Base-by-base conservation (phyloP, 768 basidiomycete genomes). In the Psilocybe sp. region DNA sequence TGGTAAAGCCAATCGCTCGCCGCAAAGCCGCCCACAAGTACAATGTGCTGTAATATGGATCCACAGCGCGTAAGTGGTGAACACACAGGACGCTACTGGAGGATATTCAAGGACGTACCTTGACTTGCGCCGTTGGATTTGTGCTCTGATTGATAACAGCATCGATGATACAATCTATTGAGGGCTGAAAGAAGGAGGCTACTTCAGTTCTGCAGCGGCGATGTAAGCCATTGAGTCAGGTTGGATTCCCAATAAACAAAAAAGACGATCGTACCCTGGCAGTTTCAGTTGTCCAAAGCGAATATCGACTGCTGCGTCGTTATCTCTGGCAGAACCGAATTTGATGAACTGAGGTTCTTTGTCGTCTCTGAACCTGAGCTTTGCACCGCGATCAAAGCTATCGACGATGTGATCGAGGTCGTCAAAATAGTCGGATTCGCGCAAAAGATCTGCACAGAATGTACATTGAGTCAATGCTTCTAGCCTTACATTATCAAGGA, bases 1-100 rank as follows among this genome's bases (percentile, higher is more conserved):
- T 62, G 52, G 54, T 65, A 72, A 15, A 78, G 53, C 68, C 73
- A 77, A 36, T 74, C 67, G 49, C 73, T 78, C 0, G 71, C 71
- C 9, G 73, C 69, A 57, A 77, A 78, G 0, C 77, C 77, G 15
- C 77, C 77, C 6, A 79, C 75, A 0, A 78, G 67, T 20, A 65
- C 47, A 13, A 66, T 60, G 12, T 55, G 57, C 65, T 67, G 20
- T 4, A 28, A 28, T 7, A 18, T 8, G 42, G 9, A 3, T 13
- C 36, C 35, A 39, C 38, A 4, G 18, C 40, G 6, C 7, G 40
- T 11, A n/a, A n/a, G n/a, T 15, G 28, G 43, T 23, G 15, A 49
- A 18, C 18, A 28, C n/a, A n/a, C n/a, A n/a, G n/a, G n/a, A n/a
- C n/a, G n/a, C n/a, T n/a, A 35, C 14, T 14, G 4, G 16, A 10